Evolutionary conservation across 2,329 filamentous ascomycete genomes (phyloP).

Genomic region (Curvularia eragrostidis): DNA sequence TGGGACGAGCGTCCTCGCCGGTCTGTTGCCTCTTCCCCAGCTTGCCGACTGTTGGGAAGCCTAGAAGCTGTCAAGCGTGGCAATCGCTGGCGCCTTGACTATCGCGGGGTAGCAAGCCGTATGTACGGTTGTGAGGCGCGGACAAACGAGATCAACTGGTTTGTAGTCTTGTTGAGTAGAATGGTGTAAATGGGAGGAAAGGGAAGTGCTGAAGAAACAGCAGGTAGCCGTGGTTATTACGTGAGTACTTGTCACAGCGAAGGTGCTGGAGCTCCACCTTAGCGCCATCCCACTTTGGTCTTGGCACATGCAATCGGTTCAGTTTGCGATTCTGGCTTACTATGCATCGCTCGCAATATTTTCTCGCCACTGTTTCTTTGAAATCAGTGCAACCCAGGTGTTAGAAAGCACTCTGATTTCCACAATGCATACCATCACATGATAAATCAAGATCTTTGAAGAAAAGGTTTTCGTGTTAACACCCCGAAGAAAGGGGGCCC

Average conservation of each 20-base stretch:
- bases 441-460: background rate
- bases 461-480: background rate
- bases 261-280: constrained; percentile 33
- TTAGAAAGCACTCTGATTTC: background rate
- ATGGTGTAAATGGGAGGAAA: constrained; percentile 7
- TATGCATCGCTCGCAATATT: background rate
- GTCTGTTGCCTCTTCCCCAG: constrained; percentile 53
- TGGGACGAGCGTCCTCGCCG: constrained; percentile 49
- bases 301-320: constrained; percentile 21
- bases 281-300: constrained; percentile 21
- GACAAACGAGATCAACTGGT: constrained; percentile 13
- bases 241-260: constrained; percentile 26
- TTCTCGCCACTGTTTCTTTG: background rate
- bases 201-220: constrained; percentile 17
- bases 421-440: background rate
- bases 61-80: constrained; percentile 33
- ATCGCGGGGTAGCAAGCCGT: constrained; percentile 24
- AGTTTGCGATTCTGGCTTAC: constrained; percentile 3
- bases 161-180: constrained; percentile 8
- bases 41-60: constrained; percentile 45
- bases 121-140: background rate
- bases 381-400: background rate
- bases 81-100: constrained; percentile 21
- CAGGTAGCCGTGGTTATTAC: constrained; percentile 19
- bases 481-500: background rate